Conservation (phyloP, 2,329 filamentous ascomycete species). For the Coniochaeta pulveracea region DNA sequence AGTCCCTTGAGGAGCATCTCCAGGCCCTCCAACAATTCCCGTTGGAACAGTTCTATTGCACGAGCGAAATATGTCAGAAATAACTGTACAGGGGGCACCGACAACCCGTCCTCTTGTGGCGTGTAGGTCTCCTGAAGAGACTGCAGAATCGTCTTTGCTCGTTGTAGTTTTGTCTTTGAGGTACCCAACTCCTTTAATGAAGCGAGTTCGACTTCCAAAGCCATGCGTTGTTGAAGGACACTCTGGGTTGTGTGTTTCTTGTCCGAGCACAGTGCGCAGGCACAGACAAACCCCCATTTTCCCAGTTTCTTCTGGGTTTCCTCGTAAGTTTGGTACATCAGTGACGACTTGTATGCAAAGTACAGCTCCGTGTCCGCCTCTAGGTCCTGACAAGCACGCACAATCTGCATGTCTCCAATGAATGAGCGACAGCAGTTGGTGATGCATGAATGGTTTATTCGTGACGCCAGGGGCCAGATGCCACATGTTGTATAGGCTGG, state of each 20-base stretch:
- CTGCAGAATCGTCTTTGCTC: too few relatives aligned
- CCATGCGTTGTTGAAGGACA: constrained; percentile 9
- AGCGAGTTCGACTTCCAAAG: constrained; percentile 6
- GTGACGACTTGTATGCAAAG: constrained; percentile 24
- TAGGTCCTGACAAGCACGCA: too few relatives aligned
- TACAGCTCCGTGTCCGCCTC: constrained; percentile 30
- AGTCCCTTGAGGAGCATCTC: constrained; percentile 13
- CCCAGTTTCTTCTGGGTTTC: constrained; percentile 17
- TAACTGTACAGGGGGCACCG: too few relatives aligned
- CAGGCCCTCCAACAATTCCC: constrained; percentile 7
- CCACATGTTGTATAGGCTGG: too few relatives aligned
- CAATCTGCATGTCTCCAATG: too few relatives aligned
- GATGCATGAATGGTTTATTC: too few relatives aligned
- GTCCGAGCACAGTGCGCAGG: constrained; percentile 25
- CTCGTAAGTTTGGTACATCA: constrained; percentile 13
- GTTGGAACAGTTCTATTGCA: not conserved
- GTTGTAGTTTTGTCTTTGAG: too few relatives aligned
- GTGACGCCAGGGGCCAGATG: too few relatives aligned
- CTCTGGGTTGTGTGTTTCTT: constrained; percentile 11
- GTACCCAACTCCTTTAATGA: too few relatives aligned
- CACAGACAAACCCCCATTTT: constrained; percentile 29
- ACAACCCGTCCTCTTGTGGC: too few relatives aligned
- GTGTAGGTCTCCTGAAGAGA: too few relatives aligned
- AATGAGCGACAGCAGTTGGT: too few relatives aligned
- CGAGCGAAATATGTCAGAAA: constrained; percentile 10